These are phyloP conservation scores for Ziziphus jujuba DNA, from an alignment of 306 rosid genomes.

Conservation along the genomic window DNA sequence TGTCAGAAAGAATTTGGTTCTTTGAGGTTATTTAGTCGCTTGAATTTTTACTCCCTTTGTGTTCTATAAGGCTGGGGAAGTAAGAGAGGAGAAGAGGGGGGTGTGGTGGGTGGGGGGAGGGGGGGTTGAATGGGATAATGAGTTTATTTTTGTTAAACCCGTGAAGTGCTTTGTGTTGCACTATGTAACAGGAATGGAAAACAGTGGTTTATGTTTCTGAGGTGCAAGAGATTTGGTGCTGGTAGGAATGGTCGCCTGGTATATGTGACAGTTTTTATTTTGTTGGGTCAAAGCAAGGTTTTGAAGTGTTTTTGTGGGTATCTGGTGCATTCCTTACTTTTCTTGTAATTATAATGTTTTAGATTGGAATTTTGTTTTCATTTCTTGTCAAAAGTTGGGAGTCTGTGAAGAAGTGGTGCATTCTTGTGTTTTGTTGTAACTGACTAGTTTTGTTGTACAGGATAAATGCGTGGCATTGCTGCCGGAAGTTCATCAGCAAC, in stretches of 20 bases:
- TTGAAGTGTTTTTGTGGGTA: neutral
- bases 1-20: neutral
- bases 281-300: neutral
- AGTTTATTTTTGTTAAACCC: too few species aligned
- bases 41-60: neutral
- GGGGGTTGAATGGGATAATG: too few species aligned
- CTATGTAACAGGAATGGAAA: neutral
- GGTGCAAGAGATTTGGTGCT: neutral
- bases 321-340: conserved; percentile 3
- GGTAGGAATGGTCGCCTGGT: neutral
- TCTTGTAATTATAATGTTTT: neutral
- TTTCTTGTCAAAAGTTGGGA: neutral
- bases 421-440: conserved; percentile 8
- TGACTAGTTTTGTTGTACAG: conserved; percentile 49
- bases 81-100: too few species aligned
- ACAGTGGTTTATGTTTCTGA: neutral
- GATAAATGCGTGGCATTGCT: conserved; percentile 82
- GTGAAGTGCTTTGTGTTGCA: neutral
- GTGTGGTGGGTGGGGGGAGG: neutral
- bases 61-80: neutral
- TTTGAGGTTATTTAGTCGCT: neutral
- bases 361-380: neutral
- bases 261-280: neutral
- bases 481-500: conserved; percentile 73
- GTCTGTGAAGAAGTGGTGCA: neutral